These are phyloP conservation scores for Solanum neorickii DNA, from an alignment of 257 asterid species.

Conservation along the genomic window DNA sequence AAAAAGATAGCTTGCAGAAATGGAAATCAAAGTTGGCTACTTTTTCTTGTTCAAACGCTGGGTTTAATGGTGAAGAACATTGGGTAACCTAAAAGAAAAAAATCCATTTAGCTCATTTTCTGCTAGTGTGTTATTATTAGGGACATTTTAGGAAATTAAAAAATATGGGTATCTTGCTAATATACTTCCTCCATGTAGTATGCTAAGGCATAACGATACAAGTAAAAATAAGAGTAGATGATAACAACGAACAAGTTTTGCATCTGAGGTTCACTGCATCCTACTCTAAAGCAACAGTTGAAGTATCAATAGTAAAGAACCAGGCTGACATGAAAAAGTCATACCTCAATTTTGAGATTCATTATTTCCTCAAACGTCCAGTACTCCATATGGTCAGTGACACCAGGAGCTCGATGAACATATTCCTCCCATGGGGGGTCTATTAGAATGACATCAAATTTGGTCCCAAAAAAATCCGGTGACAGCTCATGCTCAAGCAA, in stretches of 20 bases:
- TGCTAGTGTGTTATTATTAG: background rate
- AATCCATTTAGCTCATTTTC: background rate
- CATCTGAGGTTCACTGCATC: background rate
- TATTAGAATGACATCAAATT: conserved; percentile 92
- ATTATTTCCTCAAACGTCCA: conserved; percentile 94
- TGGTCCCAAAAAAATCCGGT: conserved; percentile 81
- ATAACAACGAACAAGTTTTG: background rate
- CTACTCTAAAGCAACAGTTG: background rate
- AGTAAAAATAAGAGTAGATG: background rate
- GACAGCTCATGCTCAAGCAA: conserved; percentile 73
- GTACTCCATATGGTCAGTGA: conserved; percentile 84
- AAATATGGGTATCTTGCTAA: background rate
- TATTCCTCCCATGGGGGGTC: conserved; percentile 99
- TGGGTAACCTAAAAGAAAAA: background rate
- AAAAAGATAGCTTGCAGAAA: background rate
- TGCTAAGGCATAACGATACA: background rate
- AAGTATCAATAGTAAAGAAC: background rate
- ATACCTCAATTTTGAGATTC: conserved; percentile 97
- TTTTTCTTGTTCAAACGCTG: background rate
- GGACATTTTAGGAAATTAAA: background rate
- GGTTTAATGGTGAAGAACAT: background rate
- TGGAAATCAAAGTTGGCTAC: background rate
- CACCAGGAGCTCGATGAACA: conserved; percentile 99
- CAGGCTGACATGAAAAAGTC: background rate
- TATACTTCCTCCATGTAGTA: background rate